Evolutionary conservation across 176 grass and related monocot genomes (phyloP).

Genomic region (Chloris gayana): DNA sequence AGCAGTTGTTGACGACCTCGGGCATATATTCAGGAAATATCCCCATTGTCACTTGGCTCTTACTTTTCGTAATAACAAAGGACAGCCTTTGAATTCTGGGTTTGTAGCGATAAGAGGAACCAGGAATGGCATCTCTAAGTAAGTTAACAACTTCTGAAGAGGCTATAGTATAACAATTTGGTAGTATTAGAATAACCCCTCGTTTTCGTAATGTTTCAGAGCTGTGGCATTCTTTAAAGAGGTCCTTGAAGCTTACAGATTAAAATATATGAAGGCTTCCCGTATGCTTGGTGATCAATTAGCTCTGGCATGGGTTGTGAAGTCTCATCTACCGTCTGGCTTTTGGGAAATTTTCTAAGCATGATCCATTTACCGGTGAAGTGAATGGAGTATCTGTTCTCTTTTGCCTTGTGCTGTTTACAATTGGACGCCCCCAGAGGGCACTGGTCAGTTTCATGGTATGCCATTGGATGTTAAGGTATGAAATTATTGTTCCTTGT

Average conservation of each 20-base stretch:
- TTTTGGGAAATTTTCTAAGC: slow-evolving; percentile 65
- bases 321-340: slow-evolving; percentile 68
- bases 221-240: slow-evolving; percentile 73
- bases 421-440: slow-evolving; percentile 94
- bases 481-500: slow-evolving; percentile 27
- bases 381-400: slow-evolving; percentile 69
- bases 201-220: slow-evolving; percentile 38
- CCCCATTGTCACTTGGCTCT: slow-evolving; percentile 77
- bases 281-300: slow-evolving; percentile 91
- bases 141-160: slow-evolving; percentile 24
- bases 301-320: slow-evolving; percentile 85
- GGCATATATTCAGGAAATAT: slow-evolving; percentile 76
- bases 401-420: slow-evolving; percentile 92
- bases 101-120: slow-evolving; percentile 89
- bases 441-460: slow-evolving; percentile 92
- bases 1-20: slow-evolving; percentile 74
- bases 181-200: neutral
- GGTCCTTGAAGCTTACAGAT: slow-evolving; percentile 68
- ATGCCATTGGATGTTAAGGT: slow-evolving; percentile 99
- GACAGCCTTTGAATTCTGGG: slow-evolving; percentile 90
- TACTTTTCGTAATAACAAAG: slow-evolving; percentile 94
- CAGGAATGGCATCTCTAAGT: slow-evolving; percentile 69
- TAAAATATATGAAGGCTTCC: slow-evolving; percentile 66
- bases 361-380: slow-evolving; percentile 69
- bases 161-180: neutral